Percentiles rank a stretch among this genome's conserved stretches.
Evolutionary conservation across 2,329 filamentous ascomycete species (phyloP).

Genomic region (Parascedosporium putredinis): DNA sequence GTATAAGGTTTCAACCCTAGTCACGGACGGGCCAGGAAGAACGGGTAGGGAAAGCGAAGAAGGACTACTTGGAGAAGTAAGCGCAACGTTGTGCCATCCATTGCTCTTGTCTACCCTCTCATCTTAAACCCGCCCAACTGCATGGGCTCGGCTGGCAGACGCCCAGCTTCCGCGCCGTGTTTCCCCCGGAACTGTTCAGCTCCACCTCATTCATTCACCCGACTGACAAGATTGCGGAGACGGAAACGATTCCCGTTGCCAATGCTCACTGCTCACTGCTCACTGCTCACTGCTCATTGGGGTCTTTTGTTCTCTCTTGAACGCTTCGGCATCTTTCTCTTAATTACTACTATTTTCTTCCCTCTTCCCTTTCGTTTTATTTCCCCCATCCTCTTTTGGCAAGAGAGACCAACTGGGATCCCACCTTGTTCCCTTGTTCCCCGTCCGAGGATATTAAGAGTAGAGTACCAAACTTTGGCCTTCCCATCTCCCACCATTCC

Average conservation of each 20-base stretch:
- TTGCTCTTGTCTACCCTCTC: neutral
- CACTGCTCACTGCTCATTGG: no score
- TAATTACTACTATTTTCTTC: neutral
- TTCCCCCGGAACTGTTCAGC: no score
- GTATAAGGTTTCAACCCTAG: neutral
- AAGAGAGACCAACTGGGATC: neutral
- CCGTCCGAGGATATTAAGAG: no score
- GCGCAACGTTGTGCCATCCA: neutral
- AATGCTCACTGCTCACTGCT: no score
- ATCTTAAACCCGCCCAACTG: neutral
- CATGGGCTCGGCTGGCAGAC: no score
- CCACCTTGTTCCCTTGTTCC: no score
- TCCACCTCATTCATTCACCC: no score
- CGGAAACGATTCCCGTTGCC: no score
- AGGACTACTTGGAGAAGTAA: neutral
- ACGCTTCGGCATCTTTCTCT: no score
- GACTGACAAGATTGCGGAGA: no score
- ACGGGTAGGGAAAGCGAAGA: neutral
- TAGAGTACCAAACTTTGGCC: constrained; percentile 3
- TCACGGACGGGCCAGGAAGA: neutral
- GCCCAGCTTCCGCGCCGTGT: no score
- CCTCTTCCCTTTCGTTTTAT: neutral
- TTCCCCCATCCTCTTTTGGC: neutral
- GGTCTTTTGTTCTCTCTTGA: no score
- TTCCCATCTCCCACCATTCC: neutral